These are phyloP conservation scores for Nicotiana rustica DNA, from an alignment of 305 asterid genomes.

Conservation along the genomic window DNA sequence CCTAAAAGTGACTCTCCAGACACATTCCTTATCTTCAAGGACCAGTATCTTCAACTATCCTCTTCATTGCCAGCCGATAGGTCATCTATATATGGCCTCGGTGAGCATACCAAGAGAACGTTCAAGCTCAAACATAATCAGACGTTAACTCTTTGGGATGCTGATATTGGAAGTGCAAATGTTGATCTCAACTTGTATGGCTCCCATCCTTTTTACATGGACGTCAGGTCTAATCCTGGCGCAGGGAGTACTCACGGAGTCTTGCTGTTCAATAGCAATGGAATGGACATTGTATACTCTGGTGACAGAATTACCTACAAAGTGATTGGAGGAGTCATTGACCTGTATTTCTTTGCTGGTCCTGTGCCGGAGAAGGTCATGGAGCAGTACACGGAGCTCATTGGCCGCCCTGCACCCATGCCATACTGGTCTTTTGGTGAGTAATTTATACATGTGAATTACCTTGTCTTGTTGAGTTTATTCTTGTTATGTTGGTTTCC, in stretches of 20 bases:
- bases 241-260: constrained; percentile 79
- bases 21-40: constrained; percentile 74
- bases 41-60: constrained; percentile 85
- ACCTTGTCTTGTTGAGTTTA: not conserved
- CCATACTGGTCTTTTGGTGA: constrained; percentile 97
- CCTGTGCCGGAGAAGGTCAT: constrained; percentile 81
- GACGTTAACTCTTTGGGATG: constrained; percentile 81
- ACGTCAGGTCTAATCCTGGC: constrained; percentile 63
- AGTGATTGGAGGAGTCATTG: constrained; percentile 84
- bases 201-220: constrained; percentile 92
- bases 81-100: constrained; percentile 80
- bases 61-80: constrained; percentile 60
- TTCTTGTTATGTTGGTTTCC: not conserved
- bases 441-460: not conserved
- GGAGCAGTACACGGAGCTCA: constrained; percentile 84
- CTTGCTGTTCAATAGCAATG: constrained; percentile 82
- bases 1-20: constrained; percentile 46
- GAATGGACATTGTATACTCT: constrained; percentile 77
- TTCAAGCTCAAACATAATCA: constrained; percentile 65
- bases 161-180: constrained; percentile 64
- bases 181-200: constrained; percentile 78
- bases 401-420: constrained; percentile 98
- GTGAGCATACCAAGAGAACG: constrained; percentile 83
- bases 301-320: constrained; percentile 83
- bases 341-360: constrained; percentile 78